Conservation (phyloP, 1,139 yeast species). For the Yamadazyma blattariae region DNA sequence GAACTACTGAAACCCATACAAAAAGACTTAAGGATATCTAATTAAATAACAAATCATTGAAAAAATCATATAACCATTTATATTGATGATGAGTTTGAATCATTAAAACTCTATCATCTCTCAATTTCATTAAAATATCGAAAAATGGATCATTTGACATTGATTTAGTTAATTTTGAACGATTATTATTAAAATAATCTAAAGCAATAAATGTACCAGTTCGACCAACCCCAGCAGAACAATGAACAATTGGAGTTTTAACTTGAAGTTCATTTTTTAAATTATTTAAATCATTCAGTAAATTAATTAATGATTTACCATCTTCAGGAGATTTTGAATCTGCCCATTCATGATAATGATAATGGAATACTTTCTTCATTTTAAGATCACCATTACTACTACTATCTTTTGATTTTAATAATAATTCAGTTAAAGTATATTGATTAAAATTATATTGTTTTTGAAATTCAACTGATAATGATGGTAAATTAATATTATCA, state of each 20-base stretch:
- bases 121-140: conserved; percentile 39
- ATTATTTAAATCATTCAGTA: conserved; percentile 24
- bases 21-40: too few relatives aligned
- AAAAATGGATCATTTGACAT: conserved; percentile 22
- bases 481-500: conserved; percentile 26
- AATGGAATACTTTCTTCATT: conserved; percentile 52
- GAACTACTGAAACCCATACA: too few relatives aligned
- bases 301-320: conserved; percentile 32
- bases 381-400: too few relatives aligned
- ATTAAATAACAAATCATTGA: not conserved
- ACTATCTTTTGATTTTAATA: conserved; percentile 19
- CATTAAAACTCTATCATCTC: conserved; percentile 62
- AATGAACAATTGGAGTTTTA: conserved; percentile 54
- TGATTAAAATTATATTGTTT: conserved; percentile 16
- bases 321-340: conserved; percentile 52
- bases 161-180: conserved; percentile 14
- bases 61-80: conserved; percentile 40
- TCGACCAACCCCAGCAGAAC: conserved; percentile 86
- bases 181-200: conserved; percentile 48
- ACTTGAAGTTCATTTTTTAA: conserved; percentile 10
- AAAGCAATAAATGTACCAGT: conserved; percentile 76
- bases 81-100: conserved; percentile 63
- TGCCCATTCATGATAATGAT: conserved; percentile 55
- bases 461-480: conserved; percentile 19
- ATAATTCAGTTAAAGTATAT: conserved; percentile 27